Percentiles rank a stretch among this genome's conserved stretches.
phyloP scores from a whole-genome alignment of 1,139 yeast genomes.

The Candida mesenterica region DNA sequence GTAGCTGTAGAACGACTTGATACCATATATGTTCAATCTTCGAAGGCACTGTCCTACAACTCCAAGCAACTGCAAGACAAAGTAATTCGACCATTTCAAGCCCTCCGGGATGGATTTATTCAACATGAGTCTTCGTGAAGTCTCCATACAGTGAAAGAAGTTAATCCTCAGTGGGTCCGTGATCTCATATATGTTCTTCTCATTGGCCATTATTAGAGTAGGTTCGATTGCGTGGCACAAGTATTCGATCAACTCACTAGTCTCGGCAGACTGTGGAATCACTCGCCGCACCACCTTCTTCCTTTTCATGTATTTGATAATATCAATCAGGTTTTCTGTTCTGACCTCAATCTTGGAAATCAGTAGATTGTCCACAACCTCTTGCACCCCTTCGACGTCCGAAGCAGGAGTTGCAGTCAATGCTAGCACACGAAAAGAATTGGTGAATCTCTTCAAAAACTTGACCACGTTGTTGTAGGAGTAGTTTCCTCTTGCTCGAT shows the following conservation, averaged over 20 bases:
- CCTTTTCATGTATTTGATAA: conserved; percentile 73
- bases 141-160: conserved; percentile 69
- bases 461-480: conserved; percentile 82
- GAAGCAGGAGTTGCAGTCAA: conserved; percentile 96
- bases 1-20: conserved; percentile 69
- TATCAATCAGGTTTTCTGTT: conserved; percentile 82
- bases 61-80: conserved; percentile 58
- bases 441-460: conserved; percentile 59
- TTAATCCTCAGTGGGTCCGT: conserved; percentile 67
- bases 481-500: conserved; percentile 85
- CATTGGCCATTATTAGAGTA: conserved; percentile 60
- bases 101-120: conserved; percentile 62
- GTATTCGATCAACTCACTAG: conserved; percentile 49
- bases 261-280: conserved; percentile 52
- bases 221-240: conserved; percentile 60
- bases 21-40: conserved; percentile 77
- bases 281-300: conserved; percentile 60
- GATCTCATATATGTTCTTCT: conserved; percentile 58
- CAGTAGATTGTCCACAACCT: conserved; percentile 66
- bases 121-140: conserved; percentile 54
- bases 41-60: conserved; percentile 74
- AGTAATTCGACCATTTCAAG: conserved; percentile 67
- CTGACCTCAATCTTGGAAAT: conserved; percentile 82
- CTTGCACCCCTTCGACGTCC: conserved; percentile 84
- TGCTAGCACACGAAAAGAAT: conserved; percentile 73